Base-by-base conservation (phyloP, 2,329 filamentous ascomycete genomes). In the Epichloe sylvatica region DNA sequence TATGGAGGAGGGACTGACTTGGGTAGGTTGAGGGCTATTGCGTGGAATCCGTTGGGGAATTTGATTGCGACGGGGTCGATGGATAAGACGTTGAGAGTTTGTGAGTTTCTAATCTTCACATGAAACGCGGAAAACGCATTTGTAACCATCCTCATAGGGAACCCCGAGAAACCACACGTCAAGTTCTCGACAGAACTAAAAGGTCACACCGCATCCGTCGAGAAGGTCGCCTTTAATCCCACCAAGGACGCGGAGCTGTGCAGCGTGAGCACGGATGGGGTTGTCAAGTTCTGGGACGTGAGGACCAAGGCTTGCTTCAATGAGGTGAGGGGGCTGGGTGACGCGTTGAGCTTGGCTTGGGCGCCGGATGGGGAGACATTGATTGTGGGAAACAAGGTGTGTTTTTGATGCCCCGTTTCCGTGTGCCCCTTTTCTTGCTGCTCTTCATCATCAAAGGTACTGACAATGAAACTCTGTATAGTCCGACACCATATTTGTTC, bases 41-140 rank as follows among this genome's bases (percentile, higher is more conserved):
- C 86, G 38, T 97, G 91, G 91, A 95, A 91, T 56, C 86, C 90
- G 0, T 73, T 86, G 0, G 89, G 91, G 35, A 84, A 80, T 8
- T 73, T 92, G 52, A 81, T 97, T 53, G 91, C 91, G 0, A 94
- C 90, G 0, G 89, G 88, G 3, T 77, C 83, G 5, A 70, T 74
- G 23, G 82, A 87, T 60, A 79, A 77, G 56, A 84, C 77, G 8
- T 67, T 91, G 49, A 80, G 86, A 58, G 82, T 90, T 45, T 91
- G 86, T 80, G 62, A 37, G 49, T 50, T 38, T 36, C 30, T 11
- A 6, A 23, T 39, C 46, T 25, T 44, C 34, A 11, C 11, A 11
- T 30, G 3, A 11, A 30, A 30, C 9, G 25, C 25, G 25, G 3
- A 11, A 11, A 30, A 30, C 25, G 8, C 25, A 21, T 40, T 21